Evolutionary conservation across 1,284 basidiomycete genomes (phyloP).

Genomic region (Quambalaria eucalypti): DNA sequence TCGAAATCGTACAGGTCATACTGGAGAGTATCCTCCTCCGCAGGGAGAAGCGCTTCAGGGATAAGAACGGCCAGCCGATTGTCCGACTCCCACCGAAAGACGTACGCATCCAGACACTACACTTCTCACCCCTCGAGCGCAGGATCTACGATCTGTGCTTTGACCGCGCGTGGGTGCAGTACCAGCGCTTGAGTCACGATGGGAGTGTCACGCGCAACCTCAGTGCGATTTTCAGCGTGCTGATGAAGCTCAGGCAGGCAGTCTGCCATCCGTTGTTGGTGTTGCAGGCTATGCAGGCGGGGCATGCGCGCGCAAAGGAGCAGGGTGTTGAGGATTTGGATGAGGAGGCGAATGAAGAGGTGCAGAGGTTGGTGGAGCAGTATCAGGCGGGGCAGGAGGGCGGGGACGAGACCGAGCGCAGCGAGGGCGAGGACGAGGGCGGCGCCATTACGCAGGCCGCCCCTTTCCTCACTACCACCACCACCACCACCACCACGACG

Average conservation of each 20-base stretch:
- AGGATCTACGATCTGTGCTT: slow-evolving; percentile 47
- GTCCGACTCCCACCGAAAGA: slow-evolving; percentile 81
- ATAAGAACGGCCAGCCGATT: slow-evolving; percentile 75
- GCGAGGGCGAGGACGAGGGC: slow-evolving; percentile 59
- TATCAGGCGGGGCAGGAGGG: slow-evolving; percentile 16
- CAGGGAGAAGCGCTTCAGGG: slow-evolving; percentile 86
- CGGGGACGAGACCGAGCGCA: slow-evolving; percentile 51
- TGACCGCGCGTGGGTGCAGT: slow-evolving; percentile 35
- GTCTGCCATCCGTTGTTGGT: slow-evolving; percentile 49
- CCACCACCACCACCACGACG: not conserved
- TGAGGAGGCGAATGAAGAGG: slow-evolving; percentile 13
- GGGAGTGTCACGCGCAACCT: slow-evolving; percentile 43
- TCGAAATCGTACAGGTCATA: slow-evolving; percentile 44
- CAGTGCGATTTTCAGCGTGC: slow-evolving; percentile 48
- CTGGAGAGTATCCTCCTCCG: slow-evolving; percentile 56
- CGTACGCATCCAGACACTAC: slow-evolving; percentile 48
- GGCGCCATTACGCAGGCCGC: not conserved
- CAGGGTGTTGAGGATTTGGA: slow-evolving; percentile 8
- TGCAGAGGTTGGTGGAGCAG: slow-evolving; percentile 15
- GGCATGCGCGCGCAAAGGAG: slow-evolving; percentile 1
- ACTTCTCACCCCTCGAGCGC: slow-evolving; percentile 36
- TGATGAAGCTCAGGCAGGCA: slow-evolving; percentile 49
- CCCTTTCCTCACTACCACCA: too few relatives aligned
- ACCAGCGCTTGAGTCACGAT: slow-evolving; percentile 26
- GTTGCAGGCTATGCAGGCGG: slow-evolving; percentile 25